Evolutionary conservation across 805 yeast species (phyloP), one percentile per base, ranked within the genome.

Genomic region (Schwanniomyces occidentalis): DNA sequence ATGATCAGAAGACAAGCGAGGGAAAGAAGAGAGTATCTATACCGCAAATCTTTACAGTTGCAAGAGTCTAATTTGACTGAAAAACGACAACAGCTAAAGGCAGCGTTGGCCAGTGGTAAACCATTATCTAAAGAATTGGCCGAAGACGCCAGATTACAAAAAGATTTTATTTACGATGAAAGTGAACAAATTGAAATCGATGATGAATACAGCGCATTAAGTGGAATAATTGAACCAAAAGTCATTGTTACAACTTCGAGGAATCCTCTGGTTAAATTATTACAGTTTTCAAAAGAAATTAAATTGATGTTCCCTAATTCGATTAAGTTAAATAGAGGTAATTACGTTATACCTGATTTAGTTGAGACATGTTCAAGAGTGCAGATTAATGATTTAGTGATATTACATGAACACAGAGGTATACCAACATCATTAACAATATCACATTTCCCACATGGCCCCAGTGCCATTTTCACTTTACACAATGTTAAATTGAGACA

Each of bases 391-490:
- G 99, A 93, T 58, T 64, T 93, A 47, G 69, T 93, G 16, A 74
- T 93, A 3, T 64, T 93, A 15, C 98, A 93, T 58, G 99, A 93
- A 58, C 99, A 93, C 63, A 76, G 99, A 63, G 99, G 99, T 76
- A 91, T 87, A 0, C 99, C 99, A 34, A 90, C 96, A 0, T 86
- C 96, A 1, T 53, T 93, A 40, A 91, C 98, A 1, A 67, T 93
- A 17, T 82, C 93, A 21, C 99, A 93, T 69, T 85, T 93, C 59
- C 99, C 99, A 4, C 96, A 93, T 57, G 99, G 99, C 0, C 99
- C 99, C 13, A 85, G 97, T 2, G 95, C 93, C 21, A 82, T 85
- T 29, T 93, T 93, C 71, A 86, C 97, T 8, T 68, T 93, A 38
- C 98, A 93, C 63, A 93, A 93, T 53, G 98, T 93, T 35, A 89